Base-by-base conservation (phyloP, 202 grass and related monocot genomes). In the Dendrocalamus latiflorus region DNA sequence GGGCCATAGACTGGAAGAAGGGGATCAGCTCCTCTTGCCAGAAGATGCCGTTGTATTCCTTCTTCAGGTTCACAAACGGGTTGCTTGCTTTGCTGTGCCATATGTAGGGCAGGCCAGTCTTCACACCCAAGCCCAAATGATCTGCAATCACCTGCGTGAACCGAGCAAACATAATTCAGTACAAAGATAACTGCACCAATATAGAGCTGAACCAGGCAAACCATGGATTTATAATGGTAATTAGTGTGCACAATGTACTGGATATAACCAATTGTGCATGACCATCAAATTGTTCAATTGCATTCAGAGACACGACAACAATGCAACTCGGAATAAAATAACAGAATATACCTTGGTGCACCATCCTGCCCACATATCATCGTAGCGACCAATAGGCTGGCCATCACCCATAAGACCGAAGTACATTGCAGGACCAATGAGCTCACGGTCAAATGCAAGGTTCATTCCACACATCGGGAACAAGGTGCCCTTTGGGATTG, bases 401-500 rank as follows among this genome's bases (percentile, higher is more conserved):
- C 94, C 94, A 53, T 97, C 94, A 74, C 91, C 91, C 94, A 91
- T 93, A 49, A 97, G 94, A 76, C 94, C 91, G 0, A 97, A 97
- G 80, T 97, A 97, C 91, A 97, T 97, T 2, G 94, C 94, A 56
- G 94, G 91, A 67, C 94, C 94, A 69, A 97, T 97, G 80, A 97
- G 94, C 75, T 97, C 91, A 79, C 89, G 94, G 71, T 97, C 89
- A 75, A 97, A 97, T 5, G 91, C 91, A 59, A 93, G 89, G 70
- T 97, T 97, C 94, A 93, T 97, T 80, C 94, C 91, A n/a, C 94
- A 93, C 94, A 97, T 93, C 0, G 94, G 94, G 85, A 93, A 97
- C 49, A 97, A 84, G 61, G 91, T 91, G 58, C 93, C 88, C 84
- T 91, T 97, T 6, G 93, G 93, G 33, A 97, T 84, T 28, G 93